A percentile compares a stretch with the other conserved stretches of the same genome.
Evolutionary conservation across 192 early-diverging fungal species (phyloP).

Genomic region (Funneliformis mosseae): DNA sequence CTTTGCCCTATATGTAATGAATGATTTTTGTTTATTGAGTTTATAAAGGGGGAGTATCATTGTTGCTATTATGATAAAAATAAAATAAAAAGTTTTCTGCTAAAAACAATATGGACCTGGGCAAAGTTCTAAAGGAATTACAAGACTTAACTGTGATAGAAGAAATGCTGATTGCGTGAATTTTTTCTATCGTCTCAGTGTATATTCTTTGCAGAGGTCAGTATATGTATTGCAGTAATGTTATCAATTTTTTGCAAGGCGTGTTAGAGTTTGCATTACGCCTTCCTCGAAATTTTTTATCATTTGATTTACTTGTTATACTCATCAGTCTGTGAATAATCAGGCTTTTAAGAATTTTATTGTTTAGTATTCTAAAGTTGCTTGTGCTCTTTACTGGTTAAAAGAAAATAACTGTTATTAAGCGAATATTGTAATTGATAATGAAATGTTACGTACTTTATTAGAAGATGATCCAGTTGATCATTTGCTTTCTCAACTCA

Average conservation of each 20-base stretch:
- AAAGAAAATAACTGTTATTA: background rate
- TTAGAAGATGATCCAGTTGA: background rate
- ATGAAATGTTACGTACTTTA: background rate
- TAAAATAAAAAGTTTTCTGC: background rate
- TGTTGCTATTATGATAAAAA: background rate
- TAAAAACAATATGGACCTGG: background rate
- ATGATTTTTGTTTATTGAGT: background rate
- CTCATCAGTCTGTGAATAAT: background rate
- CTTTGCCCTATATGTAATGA: background rate
- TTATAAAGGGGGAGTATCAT: background rate
- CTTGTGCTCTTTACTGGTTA: background rate
- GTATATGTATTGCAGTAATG: background rate
- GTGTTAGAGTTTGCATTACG: background rate
- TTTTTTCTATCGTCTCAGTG: background rate
- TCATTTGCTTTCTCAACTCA: background rate
- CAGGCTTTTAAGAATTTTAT: no score
- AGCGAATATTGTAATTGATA: slow-evolving; percentile 1
- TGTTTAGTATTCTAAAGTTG: no score
- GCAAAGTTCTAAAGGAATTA: background rate
- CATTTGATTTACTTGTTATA: background rate
- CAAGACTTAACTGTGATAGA: background rate
- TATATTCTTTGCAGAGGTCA: background rate
- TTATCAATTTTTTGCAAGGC: background rate
- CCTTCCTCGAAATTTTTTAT: background rate
- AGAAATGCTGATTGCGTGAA: background rate